Base-by-base conservation (phyloP, 2,329 filamentous ascomycete species). In the Lachnum nothofagi region DNA sequence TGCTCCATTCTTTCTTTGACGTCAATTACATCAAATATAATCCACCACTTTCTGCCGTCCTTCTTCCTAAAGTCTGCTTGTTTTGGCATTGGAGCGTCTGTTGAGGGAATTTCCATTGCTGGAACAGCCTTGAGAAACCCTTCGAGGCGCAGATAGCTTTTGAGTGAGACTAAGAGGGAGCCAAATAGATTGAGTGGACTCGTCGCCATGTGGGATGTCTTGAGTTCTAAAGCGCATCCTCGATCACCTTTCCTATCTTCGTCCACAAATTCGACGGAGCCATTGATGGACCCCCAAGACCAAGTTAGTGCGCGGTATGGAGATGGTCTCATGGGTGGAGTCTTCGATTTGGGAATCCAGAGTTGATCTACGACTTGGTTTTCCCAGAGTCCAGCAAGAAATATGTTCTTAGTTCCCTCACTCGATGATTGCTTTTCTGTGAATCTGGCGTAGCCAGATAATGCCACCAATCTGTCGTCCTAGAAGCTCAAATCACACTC, bases 231-330 rank as follows among this genome's bases (percentile, higher is more conserved):
- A 12, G 25, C 12, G 25, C 25, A 29, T 6, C 12, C 25, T 29
- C 25, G 6, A 12, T 29, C 25, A 6, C 25, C 25, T 29, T 29
- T 29, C 25, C 25, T 29, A 7, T 29, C 25, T 12, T 29, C 25
- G 25, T 12, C 12, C 25, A 29, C 25, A 12, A 29, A 29, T 29
- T 29, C 25, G 12, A 38, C 31, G 2, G 20, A 5, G 16, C 43
- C 41, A 31, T 44, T 16, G 27, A 44, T 39, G 22, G 42, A 35
- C n/a, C 17, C 42, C 42, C 42, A 45, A 20, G 42, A 45, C 42
- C 42, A 45, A 24, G 27, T 20, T 5, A 31, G 42, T 16, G 42
- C 42, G 17, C 42, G 42, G 25, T 45, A 45, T 14, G 12, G 14
- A 9, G 16, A 14, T 7, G 39, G 39, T 5, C 39, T 23, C n/a